A percentile compares a stretch with the other conserved stretches of the same genome.
Conservation (phyloP, 2,329 filamentous ascomycete species). For the Cercospora berteroae region DNA sequence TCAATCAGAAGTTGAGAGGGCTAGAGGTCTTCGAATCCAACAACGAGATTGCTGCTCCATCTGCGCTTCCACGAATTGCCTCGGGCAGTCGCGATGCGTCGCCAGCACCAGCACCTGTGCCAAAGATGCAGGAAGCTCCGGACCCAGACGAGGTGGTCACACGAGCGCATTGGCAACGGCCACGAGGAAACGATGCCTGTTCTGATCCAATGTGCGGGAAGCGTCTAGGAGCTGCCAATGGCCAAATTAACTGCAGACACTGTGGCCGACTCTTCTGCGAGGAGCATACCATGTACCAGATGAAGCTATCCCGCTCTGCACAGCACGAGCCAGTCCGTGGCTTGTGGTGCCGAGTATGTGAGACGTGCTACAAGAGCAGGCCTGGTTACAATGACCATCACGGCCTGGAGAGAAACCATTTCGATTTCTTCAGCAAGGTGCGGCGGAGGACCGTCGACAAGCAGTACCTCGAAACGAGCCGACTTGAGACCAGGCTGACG, state of each 20-base stretch:
- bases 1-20: conserved; percentile 91
- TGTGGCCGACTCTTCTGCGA: conserved; percentile 95
- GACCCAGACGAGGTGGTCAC: conserved; percentile 92
- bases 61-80: conserved; percentile 22
- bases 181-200: conserved; percentile 72
- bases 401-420: conserved; percentile 69
- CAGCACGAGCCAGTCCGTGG: conserved; percentile 86
- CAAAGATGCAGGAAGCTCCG: conserved; percentile 38
- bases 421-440: conserved; percentile 65
- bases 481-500: conserved; percentile 87
- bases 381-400: conserved; percentile 81
- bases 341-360: conserved; percentile 91
- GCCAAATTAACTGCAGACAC: conserved; percentile 87
- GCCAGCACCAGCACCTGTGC: conserved; percentile 30
- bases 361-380: conserved; percentile 98
- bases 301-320: conserved; percentile 89
- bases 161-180: conserved; percentile 82
- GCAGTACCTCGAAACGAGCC: conserved; percentile 79
- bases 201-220: conserved; percentile 84
- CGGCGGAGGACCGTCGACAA: conserved; percentile 78
- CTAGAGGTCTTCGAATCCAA: conserved; percentile 94
- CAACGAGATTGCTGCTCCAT: conserved; percentile 53
- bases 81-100: conserved; percentile 31
- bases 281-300: conserved; percentile 98
- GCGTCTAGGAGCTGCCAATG: conserved; percentile 72